A percentile compares a stretch with the other conserved stretches of the same genome.
Conservation (phyloP, 2,329 filamentous ascomycete genomes). For the Neonectria hederae region DNA sequence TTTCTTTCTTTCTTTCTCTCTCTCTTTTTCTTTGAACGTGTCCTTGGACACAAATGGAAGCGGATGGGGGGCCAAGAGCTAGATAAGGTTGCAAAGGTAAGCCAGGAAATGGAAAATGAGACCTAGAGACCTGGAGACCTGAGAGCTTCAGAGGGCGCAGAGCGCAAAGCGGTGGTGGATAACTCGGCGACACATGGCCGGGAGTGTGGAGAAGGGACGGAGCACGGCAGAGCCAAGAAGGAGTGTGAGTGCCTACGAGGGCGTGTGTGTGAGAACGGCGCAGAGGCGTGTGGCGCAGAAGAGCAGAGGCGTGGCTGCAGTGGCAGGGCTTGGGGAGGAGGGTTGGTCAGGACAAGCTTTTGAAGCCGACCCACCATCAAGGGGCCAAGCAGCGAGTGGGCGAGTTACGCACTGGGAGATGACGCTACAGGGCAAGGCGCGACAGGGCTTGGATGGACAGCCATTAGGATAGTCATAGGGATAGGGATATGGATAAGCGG, state of each 20-base stretch:
- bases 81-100: slow-evolving; percentile 45
- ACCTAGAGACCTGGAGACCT: background rate
- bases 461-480: background rate
- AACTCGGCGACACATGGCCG: slow-evolving; percentile 48
- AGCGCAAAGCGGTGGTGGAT: slow-evolving; percentile 41
- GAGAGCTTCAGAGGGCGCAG: slow-evolving; percentile 14
- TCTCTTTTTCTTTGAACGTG: slow-evolving; percentile 29
- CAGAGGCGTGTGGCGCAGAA: background rate
- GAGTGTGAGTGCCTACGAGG: slow-evolving; percentile 28
- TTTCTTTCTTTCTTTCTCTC: slow-evolving; percentile 18
- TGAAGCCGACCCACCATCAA: slow-evolving; percentile 39
- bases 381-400: slow-evolving; percentile 15
- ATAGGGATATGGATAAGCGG: background rate
- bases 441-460: background rate
- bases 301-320: slow-evolving; percentile 22
- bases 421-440: slow-evolving; percentile 35
- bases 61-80: slow-evolving; percentile 36
- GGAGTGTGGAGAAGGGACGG: slow-evolving; percentile 43
- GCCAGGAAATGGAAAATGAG: slow-evolving; percentile 37
- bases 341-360: slow-evolving; percentile 47
- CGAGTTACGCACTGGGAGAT: slow-evolving; percentile 22
- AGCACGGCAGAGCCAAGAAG: slow-evolving; percentile 42
- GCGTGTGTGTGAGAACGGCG: slow-evolving; percentile 22
- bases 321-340: slow-evolving; percentile 28
- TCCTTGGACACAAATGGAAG: slow-evolving; percentile 34